phyloP scores from a whole-genome alignment of 2,329 filamentous ascomycete genomes.

The Periglandula ipomoeae region DNA sequence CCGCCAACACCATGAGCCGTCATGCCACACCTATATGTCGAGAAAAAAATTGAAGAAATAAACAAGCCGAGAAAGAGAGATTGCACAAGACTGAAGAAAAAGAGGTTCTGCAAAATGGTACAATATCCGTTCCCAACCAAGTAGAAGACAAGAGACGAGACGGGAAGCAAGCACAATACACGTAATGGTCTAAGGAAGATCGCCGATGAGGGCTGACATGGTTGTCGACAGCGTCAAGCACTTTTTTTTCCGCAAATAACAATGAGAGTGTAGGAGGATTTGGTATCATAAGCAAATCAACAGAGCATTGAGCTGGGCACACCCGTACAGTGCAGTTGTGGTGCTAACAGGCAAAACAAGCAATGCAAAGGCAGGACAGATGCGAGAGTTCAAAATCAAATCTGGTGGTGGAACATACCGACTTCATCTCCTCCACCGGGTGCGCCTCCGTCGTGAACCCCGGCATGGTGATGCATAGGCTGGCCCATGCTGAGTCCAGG shows the following conservation, averaged over 20 bases:
- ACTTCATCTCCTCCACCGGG: slow-evolving; percentile 71
- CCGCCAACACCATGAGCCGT: slow-evolving; percentile 5
- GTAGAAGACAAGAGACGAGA: neutral
- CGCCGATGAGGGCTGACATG: slow-evolving; percentile 4
- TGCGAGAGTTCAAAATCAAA: slow-evolving; percentile 49
- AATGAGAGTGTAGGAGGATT: slow-evolving; percentile 12
- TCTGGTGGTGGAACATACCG: slow-evolving; percentile 90
- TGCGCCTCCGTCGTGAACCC: slow-evolving; percentile 41
- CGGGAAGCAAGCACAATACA: neutral
- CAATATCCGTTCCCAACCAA: slow-evolving; percentile 4
- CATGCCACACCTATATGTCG: slow-evolving; percentile 5
- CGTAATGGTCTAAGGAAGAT: neutral
- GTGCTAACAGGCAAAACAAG: slow-evolving; percentile 16
- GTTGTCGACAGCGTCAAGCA: slow-evolving; percentile 11
- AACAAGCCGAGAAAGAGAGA: neutral
- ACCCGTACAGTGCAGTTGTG: slow-evolving; percentile 11
- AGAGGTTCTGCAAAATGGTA: slow-evolving; percentile 1
- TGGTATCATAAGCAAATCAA: slow-evolving; percentile 30
- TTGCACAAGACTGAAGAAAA: neutral
- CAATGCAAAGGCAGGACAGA: slow-evolving; percentile 30
- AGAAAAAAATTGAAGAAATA: neutral
- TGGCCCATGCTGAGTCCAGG: slow-evolving; percentile 59
- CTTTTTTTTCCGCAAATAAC: slow-evolving; percentile 11
- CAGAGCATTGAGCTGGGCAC: slow-evolving; percentile 9
- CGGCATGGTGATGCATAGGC: slow-evolving; percentile 53